Evolutionary conservation across 768 basidiomycete genomes (phyloP), one percentile per base, ranked within the genome.

Genomic region (Cystofilobasidium capitatum): DNA sequence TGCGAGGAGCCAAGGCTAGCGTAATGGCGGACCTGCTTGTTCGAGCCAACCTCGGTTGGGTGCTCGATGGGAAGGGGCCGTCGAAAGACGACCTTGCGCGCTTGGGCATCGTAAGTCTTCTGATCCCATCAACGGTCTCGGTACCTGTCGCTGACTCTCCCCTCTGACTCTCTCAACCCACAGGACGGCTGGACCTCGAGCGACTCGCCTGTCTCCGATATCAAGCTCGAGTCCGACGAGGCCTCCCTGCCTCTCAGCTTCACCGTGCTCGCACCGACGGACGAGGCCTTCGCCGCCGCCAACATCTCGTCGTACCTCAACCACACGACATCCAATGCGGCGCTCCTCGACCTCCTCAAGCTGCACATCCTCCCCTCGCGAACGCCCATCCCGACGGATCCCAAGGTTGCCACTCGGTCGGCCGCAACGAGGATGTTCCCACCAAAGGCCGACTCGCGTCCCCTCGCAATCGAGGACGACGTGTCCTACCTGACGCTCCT

Each of bases 241-340:
- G 26, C 12, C 16, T 13, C 35, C 2, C 31, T 16, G 31, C 24
- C 17, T 29, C 49, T 61, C 10, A 64, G 86, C 4, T 98, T 93
- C 86, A 94, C 91, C 1, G 77, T 99, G 5, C 81, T 99, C 26
- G 92, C 89, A 71, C 96, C 96, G 3, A 84, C 85, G 8, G 96
- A 99, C 73, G 86, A 88, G 66, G 92, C 94, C 0, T 96, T 98
- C 82, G 87, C 91, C 75, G 79, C 83, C 26, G 78, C 88, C 76
- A 93, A 98, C 78, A 77, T 98, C 66, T 91, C 91, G 0, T 65
- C 71, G 29, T 78, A 78, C 70, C 70, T 75, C 22, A 58, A 73
- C 29, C 72, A 76, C 64, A 9, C 22, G 5, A 29, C 44, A 16
- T 24, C 29, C 10, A 70, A 64, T 1, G 72, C 74, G 2, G 74